Evolutionary conservation across 768 basidiomycete species (phyloP).

Genomic region (Russula dissimulans): DNA sequence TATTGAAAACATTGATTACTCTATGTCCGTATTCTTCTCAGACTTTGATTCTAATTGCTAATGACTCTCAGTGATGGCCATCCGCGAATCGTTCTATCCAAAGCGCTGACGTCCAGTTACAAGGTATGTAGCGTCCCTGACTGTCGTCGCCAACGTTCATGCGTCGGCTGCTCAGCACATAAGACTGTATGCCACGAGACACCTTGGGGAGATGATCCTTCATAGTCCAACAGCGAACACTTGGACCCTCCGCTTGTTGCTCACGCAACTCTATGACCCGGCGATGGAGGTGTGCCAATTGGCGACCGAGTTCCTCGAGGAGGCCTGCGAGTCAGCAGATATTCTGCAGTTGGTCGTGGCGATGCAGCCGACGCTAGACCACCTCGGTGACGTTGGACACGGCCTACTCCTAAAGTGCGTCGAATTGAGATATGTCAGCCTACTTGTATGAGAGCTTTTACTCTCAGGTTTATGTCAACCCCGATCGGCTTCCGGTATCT

Average conservation of each 20-base stretch:
- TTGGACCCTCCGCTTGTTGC: conserved; percentile 84
- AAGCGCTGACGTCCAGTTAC: conserved; percentile 90
- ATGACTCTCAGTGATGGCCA: conserved; percentile 71
- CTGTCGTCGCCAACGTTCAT: neutral
- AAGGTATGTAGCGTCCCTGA: conserved; percentile 41
- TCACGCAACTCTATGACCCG: conserved; percentile 95
- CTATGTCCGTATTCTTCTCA: conserved; percentile 45
- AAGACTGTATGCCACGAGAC: conserved; percentile 79
- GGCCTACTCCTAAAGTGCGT: conserved; percentile 76
- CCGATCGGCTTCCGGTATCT: conserved; percentile 88
- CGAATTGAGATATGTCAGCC: conserved; percentile 1
- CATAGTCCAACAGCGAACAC: conserved; percentile 54
- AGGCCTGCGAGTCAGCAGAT: conserved; percentile 78
- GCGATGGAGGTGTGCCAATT: conserved; percentile 82
- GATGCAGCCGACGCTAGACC: conserved; percentile 92
- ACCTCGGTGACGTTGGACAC: conserved; percentile 89
- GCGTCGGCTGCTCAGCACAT: conserved; percentile 49
- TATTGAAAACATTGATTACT: conserved; percentile 87
- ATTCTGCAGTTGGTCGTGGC: conserved; percentile 85
- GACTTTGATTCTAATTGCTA: conserved; percentile 1
- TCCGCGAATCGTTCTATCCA: conserved; percentile 84
- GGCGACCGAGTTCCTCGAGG: conserved; percentile 82
- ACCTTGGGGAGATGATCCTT: conserved; percentile 75
- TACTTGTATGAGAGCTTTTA: neutral
- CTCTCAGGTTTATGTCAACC: conserved; percentile 82